phyloP scores from a whole-genome alignment of 192 early-diverging fungal species.

The Backusella sp. region DNA sequence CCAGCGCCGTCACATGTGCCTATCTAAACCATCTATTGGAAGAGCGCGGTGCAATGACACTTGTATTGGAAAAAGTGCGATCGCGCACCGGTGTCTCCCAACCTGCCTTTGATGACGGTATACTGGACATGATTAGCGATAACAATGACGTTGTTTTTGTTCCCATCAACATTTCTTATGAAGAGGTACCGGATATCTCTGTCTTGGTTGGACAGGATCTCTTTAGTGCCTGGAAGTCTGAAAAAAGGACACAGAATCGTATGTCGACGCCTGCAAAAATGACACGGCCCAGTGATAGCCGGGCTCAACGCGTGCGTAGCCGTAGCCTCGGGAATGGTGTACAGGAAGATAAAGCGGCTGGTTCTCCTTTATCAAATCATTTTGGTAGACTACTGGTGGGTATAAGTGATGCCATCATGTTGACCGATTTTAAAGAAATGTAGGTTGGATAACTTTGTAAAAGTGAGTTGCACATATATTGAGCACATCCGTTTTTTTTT shows the following conservation, averaged over 20 bases:
- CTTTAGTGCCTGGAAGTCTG: background rate
- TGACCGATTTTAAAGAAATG: background rate
- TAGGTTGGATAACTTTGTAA: no score
- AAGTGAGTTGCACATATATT: background rate
- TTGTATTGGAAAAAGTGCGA: slow-evolving; percentile 14
- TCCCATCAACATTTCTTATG: slow-evolving; percentile 18
- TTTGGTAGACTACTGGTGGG: slow-evolving; percentile 12
- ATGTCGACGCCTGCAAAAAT: slow-evolving; percentile 15
- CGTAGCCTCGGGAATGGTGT: slow-evolving; percentile 8
- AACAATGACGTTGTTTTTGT: slow-evolving; percentile 12
- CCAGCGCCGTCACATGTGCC: slow-evolving; percentile 12
- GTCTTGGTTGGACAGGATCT: slow-evolving; percentile 8
- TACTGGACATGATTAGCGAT: slow-evolving; percentile 8
- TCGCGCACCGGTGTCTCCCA: slow-evolving; percentile 9
- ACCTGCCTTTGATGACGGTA: slow-evolving; percentile 2
- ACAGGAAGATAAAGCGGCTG: background rate
- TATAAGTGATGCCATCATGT: background rate
- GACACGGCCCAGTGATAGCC: slow-evolving; percentile 7
- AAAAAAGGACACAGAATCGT: background rate
- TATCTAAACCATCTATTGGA: background rate
- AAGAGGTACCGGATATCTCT: slow-evolving; percentile 14
- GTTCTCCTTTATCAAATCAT: background rate
- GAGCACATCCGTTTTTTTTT: background rate
- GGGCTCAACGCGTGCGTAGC: slow-evolving; percentile 7
- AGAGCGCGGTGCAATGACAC: slow-evolving; percentile 10